Evolutionary conservation across 139 green algal species (phyloP), one percentile per base, ranked within the genome.

Genomic region (Closterium sp.): DNA sequence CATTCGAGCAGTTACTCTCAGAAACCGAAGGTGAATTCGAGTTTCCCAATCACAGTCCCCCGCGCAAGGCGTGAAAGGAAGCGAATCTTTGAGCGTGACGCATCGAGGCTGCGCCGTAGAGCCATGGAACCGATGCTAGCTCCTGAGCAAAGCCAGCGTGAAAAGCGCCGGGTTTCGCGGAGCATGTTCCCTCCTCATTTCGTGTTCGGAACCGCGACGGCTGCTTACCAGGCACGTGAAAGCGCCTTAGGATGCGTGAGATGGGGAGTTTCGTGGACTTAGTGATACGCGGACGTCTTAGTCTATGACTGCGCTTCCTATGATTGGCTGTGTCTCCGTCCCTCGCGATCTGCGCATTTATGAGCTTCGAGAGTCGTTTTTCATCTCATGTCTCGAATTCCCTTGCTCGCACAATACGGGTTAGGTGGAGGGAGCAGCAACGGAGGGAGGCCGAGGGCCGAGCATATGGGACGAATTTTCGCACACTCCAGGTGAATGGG

Each of bases 391-490:
- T 86, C 28, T 23, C 3, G 30, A 0, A 1, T 23, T 34, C 30
- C 6, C 81, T 86, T 32, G n/a, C n/a, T 86, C 81, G 4, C 19
- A 86, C 25, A 1, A 4, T 32, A 34, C 5, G 30, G n/a, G 30
- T 31, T 23, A 91, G 88, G 87, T 93, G 16, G 90, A 93, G 87
- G 90, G 90, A 32, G 90, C 90, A n/a, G 28, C 23, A n/a, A 55
- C 88, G 16, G 87, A 93, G 87, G 90, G 87, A 1, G 90, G 90
- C 1, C 90, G 90, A 2, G 90, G 90, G 3, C 87, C 31, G 25
- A 93, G 90, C 34, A 93, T 93, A 30, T 93, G 90, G 90, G 90
- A 93, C 43, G 64, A 35, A 30, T 93, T 93, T n/a, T 91, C 90
- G 30, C 87, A 91, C 34, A 93, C 30, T 6, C 86, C 90, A 55